Evolutionary conservation across 768 basidiomycete species (phyloP), one percentile per base, ranked within the genome.

Genomic region (Mycena crocata): DNA sequence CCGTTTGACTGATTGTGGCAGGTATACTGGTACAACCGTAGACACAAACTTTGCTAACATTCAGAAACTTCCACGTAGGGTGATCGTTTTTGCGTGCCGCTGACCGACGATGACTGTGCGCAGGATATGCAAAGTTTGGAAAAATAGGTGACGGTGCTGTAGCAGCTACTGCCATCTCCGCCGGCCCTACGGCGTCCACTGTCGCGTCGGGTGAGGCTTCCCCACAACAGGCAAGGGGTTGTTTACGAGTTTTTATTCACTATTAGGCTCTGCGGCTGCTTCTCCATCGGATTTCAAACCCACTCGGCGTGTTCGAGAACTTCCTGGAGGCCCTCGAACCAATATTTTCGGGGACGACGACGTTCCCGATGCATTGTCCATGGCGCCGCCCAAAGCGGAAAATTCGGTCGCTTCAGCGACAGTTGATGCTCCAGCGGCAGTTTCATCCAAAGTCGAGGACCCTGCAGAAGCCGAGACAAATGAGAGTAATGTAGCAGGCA

Each of bases 1-100:
- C 10, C 26, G 26, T 10, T 13, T 57, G 21, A 17, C 48, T 57
- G 30, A 64, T 14, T 9, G 24, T 15, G 19, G 31, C 56, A 64
- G 62, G 39, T 52, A 50, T 26, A 85, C 88, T 37, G 92, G 90
- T 21, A 87, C 84, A 35, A 93, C 92, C 15, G 89, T 93, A 37
- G 93, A 94, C 73, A 85, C 92, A 46, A 91, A 91, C 78, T 90
- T 91, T 71, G 77, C 78, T 42, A 93, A 91, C 72, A 91, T 94
- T 54, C 82, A 84, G 72, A 93, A 93, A 75, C 84, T 94, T 42
- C 93, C 93, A 30, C 86, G 93, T 93, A 81, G 34, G 84, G 75
- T 35, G 58, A 52, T 56, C 52, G 54, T 52, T 24, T 57, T 39
- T 34, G 19, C 23, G 50, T 49, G 30, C 42, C 26, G 28, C 23